These are phyloP conservation scores for Xylaria sp. DNA, from an alignment of 2,329 filamentous ascomycete species.

Conservation along the genomic window DNA sequence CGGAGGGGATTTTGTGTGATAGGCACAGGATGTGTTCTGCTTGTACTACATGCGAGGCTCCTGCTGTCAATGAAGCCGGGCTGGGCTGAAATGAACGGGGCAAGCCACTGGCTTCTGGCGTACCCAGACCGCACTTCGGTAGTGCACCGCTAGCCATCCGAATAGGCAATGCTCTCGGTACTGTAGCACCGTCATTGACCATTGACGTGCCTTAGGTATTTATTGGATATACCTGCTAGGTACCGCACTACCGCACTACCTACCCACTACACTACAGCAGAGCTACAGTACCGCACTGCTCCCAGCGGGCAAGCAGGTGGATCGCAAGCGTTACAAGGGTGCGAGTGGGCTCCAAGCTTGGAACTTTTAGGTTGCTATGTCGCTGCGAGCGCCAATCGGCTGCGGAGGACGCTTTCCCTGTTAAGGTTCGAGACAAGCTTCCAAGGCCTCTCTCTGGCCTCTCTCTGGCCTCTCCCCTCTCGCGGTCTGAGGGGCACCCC, in stretches of 20 bases:
- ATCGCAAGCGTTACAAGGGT: slow-evolving; percentile 17
- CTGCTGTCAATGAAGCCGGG: slow-evolving; percentile 9
- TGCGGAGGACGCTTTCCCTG: slow-evolving; percentile 28
- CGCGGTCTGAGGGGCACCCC: slow-evolving; percentile 27
- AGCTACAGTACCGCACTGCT: not conserved
- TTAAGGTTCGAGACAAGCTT: slow-evolving; percentile 28
- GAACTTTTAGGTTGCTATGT: slow-evolving; percentile 26
- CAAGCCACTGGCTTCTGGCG: slow-evolving; percentile 13
- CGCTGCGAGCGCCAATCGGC: slow-evolving; percentile 29
- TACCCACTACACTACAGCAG: too few relatives aligned
- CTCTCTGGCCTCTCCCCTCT: slow-evolving; percentile 16
- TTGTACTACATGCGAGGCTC: not conserved
- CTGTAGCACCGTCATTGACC: not conserved
- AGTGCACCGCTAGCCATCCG: not conserved
- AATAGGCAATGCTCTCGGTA: not conserved
- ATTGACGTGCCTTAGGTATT: not conserved
- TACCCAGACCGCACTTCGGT: not conserved
- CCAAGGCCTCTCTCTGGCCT: slow-evolving; percentile 2
- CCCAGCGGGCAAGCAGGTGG: not conserved
- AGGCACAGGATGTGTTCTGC: not conserved
- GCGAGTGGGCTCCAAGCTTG: slow-evolving; percentile 22
- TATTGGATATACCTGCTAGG: not conserved
- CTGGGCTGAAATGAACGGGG: slow-evolving; percentile 13
- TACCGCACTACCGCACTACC: too few relatives aligned
- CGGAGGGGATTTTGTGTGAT: not conserved